These are phyloP conservation scores for Plasmodium coatneyi DNA, from an alignment of 169 alveolate species.

Conservation along the genomic window DNA sequence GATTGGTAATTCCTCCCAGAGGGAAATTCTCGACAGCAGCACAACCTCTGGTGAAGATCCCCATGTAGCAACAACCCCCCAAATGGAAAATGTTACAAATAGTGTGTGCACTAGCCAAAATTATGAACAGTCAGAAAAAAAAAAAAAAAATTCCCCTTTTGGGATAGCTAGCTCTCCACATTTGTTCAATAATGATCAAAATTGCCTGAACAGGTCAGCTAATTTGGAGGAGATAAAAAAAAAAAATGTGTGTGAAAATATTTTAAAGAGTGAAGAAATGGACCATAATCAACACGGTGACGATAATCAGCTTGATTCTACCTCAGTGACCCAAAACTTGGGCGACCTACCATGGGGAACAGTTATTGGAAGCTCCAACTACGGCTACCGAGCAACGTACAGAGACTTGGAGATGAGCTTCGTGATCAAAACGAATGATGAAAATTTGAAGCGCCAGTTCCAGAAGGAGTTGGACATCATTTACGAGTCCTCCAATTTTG, in stretches of 20 bases:
- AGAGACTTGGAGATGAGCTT: slow-evolving; percentile 83
- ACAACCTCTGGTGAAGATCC: not conserved
- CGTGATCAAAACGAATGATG: slow-evolving; percentile 82
- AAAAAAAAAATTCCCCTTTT: not conserved
- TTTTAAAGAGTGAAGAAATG: slow-evolving; percentile 44
- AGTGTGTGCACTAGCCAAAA: not conserved
- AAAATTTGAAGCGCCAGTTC: slow-evolving; percentile 73
- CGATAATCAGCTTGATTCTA: not conserved
- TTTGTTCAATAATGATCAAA: slow-evolving; percentile 60
- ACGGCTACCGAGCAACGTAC: slow-evolving; percentile 80
- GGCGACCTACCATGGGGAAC: slow-evolving; percentile 80
- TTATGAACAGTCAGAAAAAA: slow-evolving; percentile 47
- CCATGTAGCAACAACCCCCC: not conserved
- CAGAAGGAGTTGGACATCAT: slow-evolving; percentile 78
- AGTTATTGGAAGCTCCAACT: slow-evolving; percentile 85
- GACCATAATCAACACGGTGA: slow-evolving; percentile 21
- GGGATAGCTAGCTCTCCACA: not conserved
- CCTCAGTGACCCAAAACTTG: not conserved
- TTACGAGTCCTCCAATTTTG: slow-evolving; percentile 77
- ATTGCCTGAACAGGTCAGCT: slow-evolving; percentile 81
- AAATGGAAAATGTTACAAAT: not conserved
- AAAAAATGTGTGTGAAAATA: slow-evolving; percentile 57
- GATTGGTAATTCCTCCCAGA: not conserved
- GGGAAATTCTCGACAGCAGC: not conserved
- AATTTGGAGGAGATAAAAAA: slow-evolving; percentile 77